These are phyloP conservation scores for Babesia ovata DNA, from an alignment of 169 alveolate genomes.

Conservation along the genomic window DNA sequence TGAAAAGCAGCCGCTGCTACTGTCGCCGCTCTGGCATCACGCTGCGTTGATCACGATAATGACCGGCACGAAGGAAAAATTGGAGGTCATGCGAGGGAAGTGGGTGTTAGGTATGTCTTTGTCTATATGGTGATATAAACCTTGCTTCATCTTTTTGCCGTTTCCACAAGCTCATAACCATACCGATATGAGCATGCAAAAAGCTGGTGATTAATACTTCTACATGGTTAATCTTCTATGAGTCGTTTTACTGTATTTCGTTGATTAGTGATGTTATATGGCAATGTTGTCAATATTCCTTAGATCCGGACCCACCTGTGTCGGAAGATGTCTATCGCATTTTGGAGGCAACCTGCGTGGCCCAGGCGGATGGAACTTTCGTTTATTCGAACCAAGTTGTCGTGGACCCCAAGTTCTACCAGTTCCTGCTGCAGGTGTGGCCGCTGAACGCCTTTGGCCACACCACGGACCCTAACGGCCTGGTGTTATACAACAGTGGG, in stretches of 20 bases:
- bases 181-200: neutral
- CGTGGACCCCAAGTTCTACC: conserved; percentile 72
- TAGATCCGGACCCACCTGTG: conserved; percentile 76
- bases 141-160: neutral
- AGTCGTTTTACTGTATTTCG: neutral
- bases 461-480: conserved; percentile 80
- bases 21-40: conserved; percentile 85
- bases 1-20: conserved; percentile 62
- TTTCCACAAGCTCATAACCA: neutral
- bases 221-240: neutral
- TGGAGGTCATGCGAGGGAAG: conserved; percentile 37
- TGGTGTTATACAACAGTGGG: conserved; percentile 76
- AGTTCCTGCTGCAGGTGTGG: conserved; percentile 82
- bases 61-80: conserved; percentile 41
- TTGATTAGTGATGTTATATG: conserved; percentile 29
- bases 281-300: conserved; percentile 34
- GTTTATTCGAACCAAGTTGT: conserved; percentile 60
- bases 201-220: neutral
- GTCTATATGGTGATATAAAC: neutral
- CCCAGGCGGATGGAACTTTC: conserved; percentile 43
- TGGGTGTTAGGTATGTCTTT: conserved; percentile 59
- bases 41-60: conserved; percentile 82
- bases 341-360: conserved; percentile 70
- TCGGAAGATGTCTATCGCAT: conserved; percentile 73
- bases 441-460: conserved; percentile 84